These are phyloP conservation scores for Plasmodium inui DNA, from an alignment of 169 alveolate genomes.

Conservation along the genomic window DNA sequence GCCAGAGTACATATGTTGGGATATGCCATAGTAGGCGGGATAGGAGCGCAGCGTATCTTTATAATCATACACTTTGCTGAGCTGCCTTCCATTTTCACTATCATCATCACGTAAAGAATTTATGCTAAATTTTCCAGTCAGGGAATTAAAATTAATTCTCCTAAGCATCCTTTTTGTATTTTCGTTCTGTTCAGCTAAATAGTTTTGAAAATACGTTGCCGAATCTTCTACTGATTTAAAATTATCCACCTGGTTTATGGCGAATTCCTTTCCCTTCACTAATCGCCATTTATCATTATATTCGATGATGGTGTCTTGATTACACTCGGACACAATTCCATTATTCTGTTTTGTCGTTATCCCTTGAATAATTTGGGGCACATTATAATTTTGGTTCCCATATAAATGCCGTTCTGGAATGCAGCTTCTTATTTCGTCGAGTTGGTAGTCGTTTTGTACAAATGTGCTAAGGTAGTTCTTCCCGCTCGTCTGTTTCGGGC, in stretches of 20 bases:
- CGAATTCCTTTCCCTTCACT: constrained; percentile 51
- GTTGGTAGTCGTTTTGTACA: constrained; percentile 11
- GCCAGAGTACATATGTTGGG: background rate
- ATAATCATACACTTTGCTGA: constrained; percentile 18
- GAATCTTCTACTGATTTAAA: constrained; percentile 55
- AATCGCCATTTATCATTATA: constrained; percentile 72
- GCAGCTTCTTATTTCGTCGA: constrained; percentile 47
- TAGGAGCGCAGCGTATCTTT: constrained; percentile 15
- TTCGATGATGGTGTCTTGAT: constrained; percentile 71
- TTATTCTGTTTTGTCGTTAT: constrained; percentile 48
- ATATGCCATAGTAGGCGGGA: constrained; percentile 24
- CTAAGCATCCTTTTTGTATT: constrained; percentile 39
- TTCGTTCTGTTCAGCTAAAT: constrained; percentile 52
- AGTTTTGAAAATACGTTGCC: constrained; percentile 31
- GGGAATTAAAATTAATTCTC: constrained; percentile 32
- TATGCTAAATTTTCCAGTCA: constrained; percentile 59
- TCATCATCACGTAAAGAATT: constrained; percentile 18
- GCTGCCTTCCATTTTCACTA: background rate
- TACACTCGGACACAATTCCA: constrained; percentile 58
- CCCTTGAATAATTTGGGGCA: constrained; percentile 67
- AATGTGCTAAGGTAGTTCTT: constrained; percentile 30
- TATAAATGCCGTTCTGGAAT: constrained; percentile 53
- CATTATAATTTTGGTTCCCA: constrained; percentile 26
- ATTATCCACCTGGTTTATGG: constrained; percentile 40
- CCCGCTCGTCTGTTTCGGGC: background rate